Evolutionary conservation across 495 filamentous ascomycete species (phyloP).

Genomic region (Daldinia childiae): DNA sequence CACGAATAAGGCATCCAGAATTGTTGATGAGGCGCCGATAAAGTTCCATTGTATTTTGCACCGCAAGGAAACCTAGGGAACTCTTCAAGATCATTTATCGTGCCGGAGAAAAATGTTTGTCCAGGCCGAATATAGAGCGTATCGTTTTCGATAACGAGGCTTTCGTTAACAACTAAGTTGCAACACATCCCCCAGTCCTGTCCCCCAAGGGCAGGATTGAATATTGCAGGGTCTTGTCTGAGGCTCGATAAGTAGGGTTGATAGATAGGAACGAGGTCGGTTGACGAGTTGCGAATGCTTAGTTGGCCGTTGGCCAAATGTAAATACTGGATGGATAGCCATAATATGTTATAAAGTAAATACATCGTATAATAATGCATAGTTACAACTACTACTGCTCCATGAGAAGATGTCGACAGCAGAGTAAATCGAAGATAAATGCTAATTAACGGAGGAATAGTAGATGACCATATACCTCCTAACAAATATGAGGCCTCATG

Average conservation of each 20-base stretch:
- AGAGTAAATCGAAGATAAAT: neutral
- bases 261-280: conserved; percentile 18
- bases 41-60: conserved; percentile 41
- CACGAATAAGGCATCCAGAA: conserved; percentile 35
- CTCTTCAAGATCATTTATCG: neutral
- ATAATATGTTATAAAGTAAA: neutral
- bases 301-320: neutral
- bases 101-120: conserved; percentile 7
- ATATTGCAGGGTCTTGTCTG: neutral
- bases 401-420: neutral
- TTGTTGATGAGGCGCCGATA: conserved; percentile 40
- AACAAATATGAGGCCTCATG: neutral
- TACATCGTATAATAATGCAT: neutral
- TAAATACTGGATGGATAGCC: neutral
- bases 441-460: neutral
- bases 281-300: conserved; percentile 11
- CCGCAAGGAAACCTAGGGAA: conserved; percentile 44
- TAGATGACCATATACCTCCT: neutral
- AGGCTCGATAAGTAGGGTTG: conserved; percentile 11
- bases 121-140: conserved; percentile 17
- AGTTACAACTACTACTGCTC: neutral
- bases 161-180: conserved; percentile 19
- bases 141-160: conserved; percentile 19
- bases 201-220: conserved; percentile 18
- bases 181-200: conserved; percentile 36